Percentiles rank a stretch among this genome's conserved stretches.
Evolutionary conservation across 106 monocot species (phyloP).

Genomic region (Allium fistulosum): DNA sequence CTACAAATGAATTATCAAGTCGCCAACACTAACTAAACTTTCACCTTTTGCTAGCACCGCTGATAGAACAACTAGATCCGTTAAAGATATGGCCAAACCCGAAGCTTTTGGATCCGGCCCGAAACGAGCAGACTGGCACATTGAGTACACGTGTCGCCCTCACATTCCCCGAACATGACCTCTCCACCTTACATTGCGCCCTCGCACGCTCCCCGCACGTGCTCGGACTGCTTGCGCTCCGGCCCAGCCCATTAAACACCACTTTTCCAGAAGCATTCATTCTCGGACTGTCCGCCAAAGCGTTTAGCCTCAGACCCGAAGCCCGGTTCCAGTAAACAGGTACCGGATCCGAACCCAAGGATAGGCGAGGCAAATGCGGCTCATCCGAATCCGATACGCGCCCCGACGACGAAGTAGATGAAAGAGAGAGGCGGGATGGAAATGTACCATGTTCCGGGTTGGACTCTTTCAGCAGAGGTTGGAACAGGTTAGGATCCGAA

Average conservation of each 20-base stretch:
- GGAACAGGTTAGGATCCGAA: too few species aligned
- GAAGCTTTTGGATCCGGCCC: conserved; percentile 11
- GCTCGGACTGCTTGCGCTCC: conserved; percentile 59
- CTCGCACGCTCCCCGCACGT: conserved; percentile 21
- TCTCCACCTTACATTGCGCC: conserved; percentile 14
- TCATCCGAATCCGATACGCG: too few species aligned
- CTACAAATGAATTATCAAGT: too few species aligned
- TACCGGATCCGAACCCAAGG: neutral
- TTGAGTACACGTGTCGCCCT: conserved; percentile 42
- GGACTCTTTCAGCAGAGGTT: too few species aligned
- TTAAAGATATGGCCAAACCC: conserved; percentile 30
- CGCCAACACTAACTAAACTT: too few species aligned
- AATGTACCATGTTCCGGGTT: too few species aligned
- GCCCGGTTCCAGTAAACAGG: neutral
- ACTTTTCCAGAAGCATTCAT: conserved; percentile 60
- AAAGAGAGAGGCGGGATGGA: too few species aligned
- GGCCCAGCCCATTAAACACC: conserved; percentile 43
- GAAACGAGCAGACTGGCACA: conserved; percentile 28
- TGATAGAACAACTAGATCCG: neutral
- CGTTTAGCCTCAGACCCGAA: neutral
- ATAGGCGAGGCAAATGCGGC: too few species aligned
- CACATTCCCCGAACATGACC: conserved; percentile 42
- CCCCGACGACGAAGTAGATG: too few species aligned
- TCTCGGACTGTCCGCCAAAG: conserved; percentile 40
- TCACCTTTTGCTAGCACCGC: too few species aligned